Base-by-base conservation (phyloP, 2,329 filamentous ascomycete genomes). In the Aspergillus glaucus region DNA sequence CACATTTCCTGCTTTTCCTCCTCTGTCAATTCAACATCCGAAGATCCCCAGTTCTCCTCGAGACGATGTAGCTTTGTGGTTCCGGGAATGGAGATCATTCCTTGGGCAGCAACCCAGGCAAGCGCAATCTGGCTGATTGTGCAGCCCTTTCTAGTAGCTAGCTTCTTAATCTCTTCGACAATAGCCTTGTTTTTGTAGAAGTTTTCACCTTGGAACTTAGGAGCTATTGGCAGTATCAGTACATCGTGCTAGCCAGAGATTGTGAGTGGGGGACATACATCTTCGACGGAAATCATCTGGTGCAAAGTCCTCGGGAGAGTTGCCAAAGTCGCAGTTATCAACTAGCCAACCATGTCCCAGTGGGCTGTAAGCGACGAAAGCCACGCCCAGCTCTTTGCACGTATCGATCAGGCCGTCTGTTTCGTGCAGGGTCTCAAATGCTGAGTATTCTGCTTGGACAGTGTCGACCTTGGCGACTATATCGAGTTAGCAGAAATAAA, bases 261-360 rank as follows among this genome's bases (percentile, higher is more conserved):
- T 9, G 3, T 10, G 6, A 21, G 7, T 30, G 14, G 21, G n/a
- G n/a, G 9, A 62, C 65, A 52, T 48, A 71, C 69, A 52, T 1
- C 32, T 62, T 4, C 72, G 64, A 14, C 72, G 66, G 55, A 73
- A 74, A 50, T 75, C 73, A 49, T 64, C 53, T 0, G 62, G 57
- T 0, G 65, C 59, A 55, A 79, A 76, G 50, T 79, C 75, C 6
- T 75, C 74, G 0, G 73, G 73, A 0, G 63, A 61, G 43, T 73
- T 66, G 10, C 26, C 9, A 55, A 62, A 73, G 3, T 60, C 48
- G 45, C 74, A 75, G 51, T 72, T 56, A 44, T 75, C 72, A 0
- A 75, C 72, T 0, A 76, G 67, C 70, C 72, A 75, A 9, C 74
- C 74, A 34, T 76, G 71, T 1, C 74, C 74, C 0, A 76, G 58